These are phyloP conservation scores for Brassica cretica DNA, from an alignment of 345 rosid species.

Conservation along the genomic window DNA sequence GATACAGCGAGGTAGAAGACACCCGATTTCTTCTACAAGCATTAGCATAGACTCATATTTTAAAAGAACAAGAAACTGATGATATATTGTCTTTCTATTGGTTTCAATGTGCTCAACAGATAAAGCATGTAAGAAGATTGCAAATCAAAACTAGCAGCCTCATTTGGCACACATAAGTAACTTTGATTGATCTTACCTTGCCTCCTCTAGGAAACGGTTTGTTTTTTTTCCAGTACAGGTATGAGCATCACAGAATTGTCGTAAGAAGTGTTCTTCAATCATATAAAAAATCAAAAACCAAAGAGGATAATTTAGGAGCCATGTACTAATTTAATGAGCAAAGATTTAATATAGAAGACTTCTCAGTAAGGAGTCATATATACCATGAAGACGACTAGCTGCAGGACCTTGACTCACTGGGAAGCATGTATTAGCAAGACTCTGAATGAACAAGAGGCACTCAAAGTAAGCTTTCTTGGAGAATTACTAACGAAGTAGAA, in stretches of 20 bases:
- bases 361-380: constrained; percentile 13
- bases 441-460: constrained; percentile 47
- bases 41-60: constrained; percentile 21
- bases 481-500: neutral
- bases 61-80: neutral
- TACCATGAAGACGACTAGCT: constrained; percentile 90
- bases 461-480: neutral
- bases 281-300: constrained; percentile 21
- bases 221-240: constrained; percentile 61
- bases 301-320: neutral
- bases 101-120: neutral
- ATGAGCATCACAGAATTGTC: constrained; percentile 93
- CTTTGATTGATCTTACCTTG: constrained; percentile 50
- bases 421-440: constrained; percentile 86
- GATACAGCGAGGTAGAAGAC: constrained; percentile 40
- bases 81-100: neutral
- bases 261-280: constrained; percentile 69
- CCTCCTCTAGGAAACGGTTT: constrained; percentile 78
- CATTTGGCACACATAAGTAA: constrained; percentile 8
- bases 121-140: neutral
- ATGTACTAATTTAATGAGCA: neutral
- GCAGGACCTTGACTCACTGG: constrained; percentile 73
- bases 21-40: constrained; percentile 58
- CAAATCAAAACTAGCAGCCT: neutral
- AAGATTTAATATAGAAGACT: too few relatives aligned